Conservation (phyloP, 371 early-diverging fungal genomes). For the Phascolomyces articulosus region DNA sequence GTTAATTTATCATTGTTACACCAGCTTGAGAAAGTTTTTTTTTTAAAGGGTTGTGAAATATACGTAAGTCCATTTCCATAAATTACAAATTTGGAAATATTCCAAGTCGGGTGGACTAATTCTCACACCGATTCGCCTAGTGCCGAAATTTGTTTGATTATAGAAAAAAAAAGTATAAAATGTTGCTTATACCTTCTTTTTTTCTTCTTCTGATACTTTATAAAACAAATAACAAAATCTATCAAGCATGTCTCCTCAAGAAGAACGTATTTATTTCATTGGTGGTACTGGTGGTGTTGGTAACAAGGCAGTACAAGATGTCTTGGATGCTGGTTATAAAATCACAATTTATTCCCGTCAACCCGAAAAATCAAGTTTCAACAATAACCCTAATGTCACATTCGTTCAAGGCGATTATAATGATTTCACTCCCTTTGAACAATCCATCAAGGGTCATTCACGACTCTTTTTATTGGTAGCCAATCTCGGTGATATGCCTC, state of each 20-base stretch:
- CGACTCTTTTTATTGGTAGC: slow-evolving; percentile 14
- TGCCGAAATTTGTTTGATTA: no score
- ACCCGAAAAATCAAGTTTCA: slow-evolving; percentile 7
- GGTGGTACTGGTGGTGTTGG: slow-evolving; percentile 40
- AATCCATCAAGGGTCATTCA: slow-evolving; percentile 17
- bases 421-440: slow-evolving; percentile 11
- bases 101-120: no score
- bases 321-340: neutral
- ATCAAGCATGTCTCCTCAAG: neutral
- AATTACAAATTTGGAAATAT: no score
- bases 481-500: slow-evolving; percentile 4
- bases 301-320: slow-evolving; percentile 11
- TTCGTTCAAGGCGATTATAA: slow-evolving; percentile 20
- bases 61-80: no score
- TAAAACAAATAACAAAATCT: no score
- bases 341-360: slow-evolving; percentile 24
- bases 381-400: neutral
- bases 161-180: no score
- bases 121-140: no score
- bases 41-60: no score
- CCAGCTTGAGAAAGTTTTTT: no score
- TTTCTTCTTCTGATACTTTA: no score
- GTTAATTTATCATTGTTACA: no score
- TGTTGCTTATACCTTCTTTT: no score
- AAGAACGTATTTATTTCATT: slow-evolving; percentile 27